phyloP scores from a whole-genome alignment of 345 rosid genomes.

The Salix udensis region DNA sequence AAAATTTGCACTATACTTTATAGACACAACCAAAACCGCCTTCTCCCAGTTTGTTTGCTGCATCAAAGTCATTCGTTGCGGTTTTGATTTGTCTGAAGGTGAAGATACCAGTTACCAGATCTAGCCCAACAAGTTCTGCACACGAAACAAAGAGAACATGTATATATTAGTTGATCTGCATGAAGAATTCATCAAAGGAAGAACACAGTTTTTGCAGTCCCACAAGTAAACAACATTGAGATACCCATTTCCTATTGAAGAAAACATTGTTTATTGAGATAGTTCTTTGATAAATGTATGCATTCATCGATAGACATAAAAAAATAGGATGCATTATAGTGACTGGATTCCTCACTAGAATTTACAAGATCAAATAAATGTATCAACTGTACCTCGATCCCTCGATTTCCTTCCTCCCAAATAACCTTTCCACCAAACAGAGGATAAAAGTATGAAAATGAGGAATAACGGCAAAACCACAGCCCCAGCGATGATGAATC shows the following conservation, averaged over 20 bases:
- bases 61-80: too few species aligned
- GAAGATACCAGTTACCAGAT: constrained; percentile 42
- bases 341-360: too few species aligned
- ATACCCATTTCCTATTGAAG: too few species aligned
- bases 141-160: not conserved
- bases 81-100: constrained; percentile 1
- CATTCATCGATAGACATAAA: too few species aligned
- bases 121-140: constrained; percentile 38
- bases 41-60: too few species aligned
- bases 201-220: too few species aligned
- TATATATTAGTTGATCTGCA: not conserved
- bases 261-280: too few species aligned
- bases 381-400: not conserved
- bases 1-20: too few species aligned
- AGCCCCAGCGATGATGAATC: constrained; percentile 4
- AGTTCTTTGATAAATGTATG: too few species aligned
- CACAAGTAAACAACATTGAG: too few species aligned
- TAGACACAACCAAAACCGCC: too few species aligned
- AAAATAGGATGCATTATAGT: too few species aligned
- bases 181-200: not conserved
- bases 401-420: constrained; percentile 4
- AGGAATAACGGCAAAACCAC: constrained; percentile 17
- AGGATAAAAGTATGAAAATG: constrained; percentile 3
- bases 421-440: constrained; percentile 24
- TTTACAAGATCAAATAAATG: not conserved